Evolutionary conservation across 1,284 basidiomycete genomes (phyloP), one percentile per base, ranked within the genome.

Genomic region (Tilletia walkeri): DNA sequence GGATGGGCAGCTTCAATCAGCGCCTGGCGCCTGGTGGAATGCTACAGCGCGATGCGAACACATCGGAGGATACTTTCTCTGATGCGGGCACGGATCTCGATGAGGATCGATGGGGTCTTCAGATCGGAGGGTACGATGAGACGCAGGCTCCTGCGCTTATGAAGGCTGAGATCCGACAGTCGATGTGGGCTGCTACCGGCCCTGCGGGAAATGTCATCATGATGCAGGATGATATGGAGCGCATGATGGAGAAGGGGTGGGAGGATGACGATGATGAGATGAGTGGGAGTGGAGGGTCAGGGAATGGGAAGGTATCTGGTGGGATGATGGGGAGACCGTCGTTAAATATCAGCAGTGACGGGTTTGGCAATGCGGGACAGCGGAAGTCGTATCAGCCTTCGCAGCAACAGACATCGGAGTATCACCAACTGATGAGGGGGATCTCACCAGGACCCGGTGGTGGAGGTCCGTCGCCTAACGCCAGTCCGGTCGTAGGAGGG

Each of bases 51-150:
- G 50, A 53, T 18, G 50, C 18, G 6, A 53, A 24, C 30, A n/a
- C 24, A 38, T 30, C 4, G 48, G 63, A 68, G 36, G 79, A 80
- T 56, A 72, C 73, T 3, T 75, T 72, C 59, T 72, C 73, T 48
- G 75, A 76, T 56, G 63, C 70, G 18, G 71, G 70, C 2, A 73
- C 72, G 12, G 78, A 75, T 81, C 79, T 70, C 84, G 94, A 97
- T 66, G 94, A 95, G 54, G 95, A 99, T 83, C 89, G 92, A 59
- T 98, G 94, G 94, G 93, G 86, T 65, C 83, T 79, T n/a, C 85
- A 86, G 71, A 85, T 87, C 63, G 86, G 86, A 24, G 78, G 72
- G 10, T 84, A 84, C 61, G 80, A 83, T 53, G 77, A 78, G 69
- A 65, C 72, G 20, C 56, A 76, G 14, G 78, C 79, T 24, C 79